These are phyloP conservation scores for Candida krabiensis DNA, from an alignment of 805 yeast genomes.

Conservation along the genomic window DNA sequence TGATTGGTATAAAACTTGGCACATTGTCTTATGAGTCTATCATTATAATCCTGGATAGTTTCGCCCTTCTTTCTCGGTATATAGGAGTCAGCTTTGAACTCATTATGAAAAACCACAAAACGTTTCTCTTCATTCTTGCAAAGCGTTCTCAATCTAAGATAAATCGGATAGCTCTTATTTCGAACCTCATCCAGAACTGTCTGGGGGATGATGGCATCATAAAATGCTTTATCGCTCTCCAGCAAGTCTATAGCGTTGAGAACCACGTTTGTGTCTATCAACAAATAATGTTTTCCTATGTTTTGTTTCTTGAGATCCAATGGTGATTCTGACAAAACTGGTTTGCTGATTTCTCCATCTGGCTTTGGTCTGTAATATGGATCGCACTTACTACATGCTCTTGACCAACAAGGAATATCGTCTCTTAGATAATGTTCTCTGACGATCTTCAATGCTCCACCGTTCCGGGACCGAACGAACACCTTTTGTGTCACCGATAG, in stretches of 20 bases:
- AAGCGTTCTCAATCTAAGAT: slow-evolving; percentile 76
- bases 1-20: slow-evolving; percentile 74
- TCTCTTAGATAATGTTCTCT: slow-evolving; percentile 91
- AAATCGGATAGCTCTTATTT: slow-evolving; percentile 83
- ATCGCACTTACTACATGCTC: slow-evolving; percentile 63
- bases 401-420: slow-evolving; percentile 90
- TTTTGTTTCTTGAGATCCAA: slow-evolving; percentile 37
- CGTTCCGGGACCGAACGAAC: slow-evolving; percentile 86
- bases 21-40: slow-evolving; percentile 79
- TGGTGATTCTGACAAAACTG: slow-evolving; percentile 68
- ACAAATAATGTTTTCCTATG: slow-evolving; percentile 74
- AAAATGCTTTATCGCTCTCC: slow-evolving; percentile 74
- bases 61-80: slow-evolving; percentile 64
- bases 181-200: slow-evolving; percentile 92
- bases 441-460: slow-evolving; percentile 86
- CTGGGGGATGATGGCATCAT: slow-evolving; percentile 93
- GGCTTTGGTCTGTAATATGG: slow-evolving; percentile 59
- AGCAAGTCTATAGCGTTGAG: slow-evolving; percentile 86
- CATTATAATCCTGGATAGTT: slow-evolving; percentile 84
- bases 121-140: slow-evolving; percentile 77
- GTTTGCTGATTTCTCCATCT: slow-evolving; percentile 61
- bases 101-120: slow-evolving; percentile 90
- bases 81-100: slow-evolving; percentile 73
- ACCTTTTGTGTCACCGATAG: slow-evolving; percentile 81
- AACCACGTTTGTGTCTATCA: slow-evolving; percentile 86